A percentile compares a stretch with the other conserved stretches of the same genome.
phyloP scores from a whole-genome alignment of 2,329 filamentous ascomycete genomes.

The Cladosporium sp. region DNA sequence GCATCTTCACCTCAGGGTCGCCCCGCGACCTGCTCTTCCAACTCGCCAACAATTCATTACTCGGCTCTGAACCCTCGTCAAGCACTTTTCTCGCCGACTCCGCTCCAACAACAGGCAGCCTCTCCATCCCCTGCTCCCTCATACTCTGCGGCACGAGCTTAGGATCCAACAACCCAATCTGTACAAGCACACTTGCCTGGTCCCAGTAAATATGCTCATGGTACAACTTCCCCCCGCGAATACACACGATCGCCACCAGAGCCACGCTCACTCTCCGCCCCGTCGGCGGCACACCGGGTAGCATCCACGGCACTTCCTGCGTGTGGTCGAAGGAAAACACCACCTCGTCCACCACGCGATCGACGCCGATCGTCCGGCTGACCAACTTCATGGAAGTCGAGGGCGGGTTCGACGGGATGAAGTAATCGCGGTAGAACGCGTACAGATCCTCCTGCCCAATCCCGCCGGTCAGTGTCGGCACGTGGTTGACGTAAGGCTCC shows the following conservation, averaged over 20 bases:
- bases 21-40: conserved; percentile 31
- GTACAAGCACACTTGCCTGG: conserved; percentile 58
- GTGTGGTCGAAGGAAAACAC: conserved; percentile 58
- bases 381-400: conserved; percentile 56
- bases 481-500: conserved; percentile 37
- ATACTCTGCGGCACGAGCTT: conserved; percentile 50
- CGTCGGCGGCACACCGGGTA: conserved; percentile 58
- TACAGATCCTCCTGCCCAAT: conserved; percentile 44
- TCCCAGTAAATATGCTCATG: conserved; percentile 63
- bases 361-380: conserved; percentile 56
- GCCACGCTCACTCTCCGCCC: conserved; percentile 57
- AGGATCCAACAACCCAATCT: conserved; percentile 57
- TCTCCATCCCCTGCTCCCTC: conserved; percentile 44
- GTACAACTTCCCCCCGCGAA: conserved; percentile 54
- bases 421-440: conserved; percentile 58
- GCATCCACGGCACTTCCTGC: conserved; percentile 57
- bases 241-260: conserved; percentile 56
- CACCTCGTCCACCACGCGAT: conserved; percentile 61
- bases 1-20: conserved; percentile 20
- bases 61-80: conserved; percentile 38
- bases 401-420: conserved; percentile 55
- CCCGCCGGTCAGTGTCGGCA: conserved; percentile 48
- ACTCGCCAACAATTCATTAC: conserved; percentile 42
- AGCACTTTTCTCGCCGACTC: conserved; percentile 38
- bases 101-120: conserved; percentile 42